Percentiles rank a stretch among this genome's conserved stretches.
These are phyloP conservation scores for Oryza glaberrima DNA, from an alignment of 176 grass and related monocot species.

Conservation along the genomic window DNA sequence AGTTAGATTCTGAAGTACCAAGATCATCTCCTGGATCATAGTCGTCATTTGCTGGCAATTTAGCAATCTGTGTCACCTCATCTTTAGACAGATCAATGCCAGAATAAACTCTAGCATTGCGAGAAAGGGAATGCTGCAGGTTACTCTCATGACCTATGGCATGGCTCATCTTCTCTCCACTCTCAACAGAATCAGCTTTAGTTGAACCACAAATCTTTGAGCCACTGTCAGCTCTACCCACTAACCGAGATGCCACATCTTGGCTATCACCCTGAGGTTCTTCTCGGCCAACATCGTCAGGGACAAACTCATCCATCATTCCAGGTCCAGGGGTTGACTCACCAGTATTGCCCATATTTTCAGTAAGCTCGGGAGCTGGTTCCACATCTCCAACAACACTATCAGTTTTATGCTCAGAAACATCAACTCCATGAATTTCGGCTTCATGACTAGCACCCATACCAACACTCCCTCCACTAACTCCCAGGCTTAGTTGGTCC, in stretches of 20 bases:
- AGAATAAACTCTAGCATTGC: slow-evolving; percentile 92
- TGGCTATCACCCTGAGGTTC: slow-evolving; percentile 88
- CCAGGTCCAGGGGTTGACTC: slow-evolving; percentile 91
- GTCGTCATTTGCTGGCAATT: slow-evolving; percentile 39
- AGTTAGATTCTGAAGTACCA: slow-evolving; percentile 47
- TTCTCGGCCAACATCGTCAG: slow-evolving; percentile 63
- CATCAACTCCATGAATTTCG: slow-evolving; percentile 91
- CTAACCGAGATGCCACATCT: slow-evolving; percentile 85
- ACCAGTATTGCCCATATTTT: slow-evolving; percentile 86
- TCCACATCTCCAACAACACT: slow-evolving; percentile 88
- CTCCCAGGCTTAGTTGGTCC: slow-evolving; percentile 84
- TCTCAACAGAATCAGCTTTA: slow-evolving; percentile 91
- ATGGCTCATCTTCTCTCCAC: slow-evolving; percentile 80
- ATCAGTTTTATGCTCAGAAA: slow-evolving; percentile 81
- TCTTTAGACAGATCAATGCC: slow-evolving; percentile 86
- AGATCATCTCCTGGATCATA: slow-evolving; percentile 67
- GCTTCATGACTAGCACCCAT: slow-evolving; percentile 99
- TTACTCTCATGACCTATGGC: slow-evolving; percentile 63
- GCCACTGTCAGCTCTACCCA: slow-evolving; percentile 81
- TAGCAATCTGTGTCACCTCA: slow-evolving; percentile 79
- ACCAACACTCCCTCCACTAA: slow-evolving; percentile 96
- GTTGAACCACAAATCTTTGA: slow-evolving; percentile 86
- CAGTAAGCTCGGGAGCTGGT: slow-evolving; percentile 79
- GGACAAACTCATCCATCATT: slow-evolving; percentile 80
- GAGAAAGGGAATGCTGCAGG: slow-evolving; percentile 89